phyloP scores from a whole-genome alignment of 1,284 basidiomycete species.

The Tilletia setariae region DNA sequence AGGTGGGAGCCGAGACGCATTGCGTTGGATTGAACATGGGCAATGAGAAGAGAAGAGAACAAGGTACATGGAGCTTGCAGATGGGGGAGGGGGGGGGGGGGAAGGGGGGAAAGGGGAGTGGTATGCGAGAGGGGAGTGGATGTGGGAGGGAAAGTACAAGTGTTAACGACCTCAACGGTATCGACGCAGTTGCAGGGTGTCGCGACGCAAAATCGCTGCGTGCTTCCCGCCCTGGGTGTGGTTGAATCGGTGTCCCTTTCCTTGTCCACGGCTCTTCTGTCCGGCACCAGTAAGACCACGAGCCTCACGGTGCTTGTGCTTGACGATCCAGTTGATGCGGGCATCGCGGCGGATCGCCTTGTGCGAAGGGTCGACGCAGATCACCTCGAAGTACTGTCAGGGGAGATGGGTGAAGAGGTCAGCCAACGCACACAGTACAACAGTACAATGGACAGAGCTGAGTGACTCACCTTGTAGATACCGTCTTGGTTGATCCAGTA shows the following conservation, averaged over 20 bases:
- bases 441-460: background rate
- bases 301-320: slow-evolving; percentile 97
- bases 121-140: background rate
- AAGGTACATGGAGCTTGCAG: background rate
- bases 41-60: too few relatives aligned
- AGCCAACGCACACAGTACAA: background rate
- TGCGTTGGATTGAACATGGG: too few relatives aligned
- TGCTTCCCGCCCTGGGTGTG: slow-evolving; percentile 72
- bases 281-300: slow-evolving; percentile 95
- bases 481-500: slow-evolving; percentile 99
- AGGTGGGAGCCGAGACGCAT: too few relatives aligned
- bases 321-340: slow-evolving; percentile 97
- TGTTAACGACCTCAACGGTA: background rate
- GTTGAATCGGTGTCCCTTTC: slow-evolving; percentile 94
- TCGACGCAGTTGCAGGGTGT: slow-evolving; percentile 5
- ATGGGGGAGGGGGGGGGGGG: background rate
- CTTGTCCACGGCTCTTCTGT: slow-evolving; percentile 70
- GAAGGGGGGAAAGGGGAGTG: background rate
- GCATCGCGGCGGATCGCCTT: slow-evolving; percentile 89
- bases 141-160: background rate
- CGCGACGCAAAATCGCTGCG: slow-evolving; percentile 83
- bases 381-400: slow-evolving; percentile 83
- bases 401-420: background rate
- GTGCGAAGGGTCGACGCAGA: slow-evolving; percentile 90
- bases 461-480: slow-evolving; percentile 71